These are phyloP conservation scores for Aspergillus sp. DNA, from an alignment of 2,329 filamentous ascomycete genomes.

Conservation along the genomic window DNA sequence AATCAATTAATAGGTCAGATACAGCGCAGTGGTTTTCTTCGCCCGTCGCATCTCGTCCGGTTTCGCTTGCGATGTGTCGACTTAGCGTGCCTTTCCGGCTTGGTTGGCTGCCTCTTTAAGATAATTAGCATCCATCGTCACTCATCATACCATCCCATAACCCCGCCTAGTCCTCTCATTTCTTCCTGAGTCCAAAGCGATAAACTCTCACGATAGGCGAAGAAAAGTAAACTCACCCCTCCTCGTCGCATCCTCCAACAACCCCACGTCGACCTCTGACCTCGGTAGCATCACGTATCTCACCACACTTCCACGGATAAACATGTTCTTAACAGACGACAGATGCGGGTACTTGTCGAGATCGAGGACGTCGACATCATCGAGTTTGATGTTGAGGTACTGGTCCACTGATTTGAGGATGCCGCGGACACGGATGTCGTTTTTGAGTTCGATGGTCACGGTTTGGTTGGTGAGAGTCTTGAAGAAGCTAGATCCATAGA, in stretches of 20 bases:
- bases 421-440: constrained; percentile 94
- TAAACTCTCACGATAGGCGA: neutral
- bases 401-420: constrained; percentile 96
- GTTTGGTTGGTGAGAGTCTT: constrained; percentile 96
- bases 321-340: constrained; percentile 86
- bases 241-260: constrained; percentile 84
- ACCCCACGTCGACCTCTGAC: constrained; percentile 70
- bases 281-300: constrained; percentile 84
- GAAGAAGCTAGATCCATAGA: constrained; percentile 63
- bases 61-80: neutral
- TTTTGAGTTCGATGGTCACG: constrained; percentile 98
- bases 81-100: constrained; percentile 40
- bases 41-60: too few relatives aligned
- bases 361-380: constrained; percentile 87
- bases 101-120: constrained; percentile 42
- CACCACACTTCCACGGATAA: constrained; percentile 87
- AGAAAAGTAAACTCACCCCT: constrained; percentile 51
- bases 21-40: too few relatives aligned
- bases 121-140: constrained; percentile 6
- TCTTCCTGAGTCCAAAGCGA: neutral
- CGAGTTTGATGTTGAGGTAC: constrained; percentile 98
- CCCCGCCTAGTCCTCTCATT: too few relatives aligned
- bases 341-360: constrained; percentile 92
- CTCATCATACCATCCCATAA: neutral
- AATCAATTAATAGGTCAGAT: too few relatives aligned